Evolutionary conservation across 345 rosid genomes (phyloP), one percentile per base, ranked within the genome.

Genomic region (Noccaea caerulescens): DNA sequence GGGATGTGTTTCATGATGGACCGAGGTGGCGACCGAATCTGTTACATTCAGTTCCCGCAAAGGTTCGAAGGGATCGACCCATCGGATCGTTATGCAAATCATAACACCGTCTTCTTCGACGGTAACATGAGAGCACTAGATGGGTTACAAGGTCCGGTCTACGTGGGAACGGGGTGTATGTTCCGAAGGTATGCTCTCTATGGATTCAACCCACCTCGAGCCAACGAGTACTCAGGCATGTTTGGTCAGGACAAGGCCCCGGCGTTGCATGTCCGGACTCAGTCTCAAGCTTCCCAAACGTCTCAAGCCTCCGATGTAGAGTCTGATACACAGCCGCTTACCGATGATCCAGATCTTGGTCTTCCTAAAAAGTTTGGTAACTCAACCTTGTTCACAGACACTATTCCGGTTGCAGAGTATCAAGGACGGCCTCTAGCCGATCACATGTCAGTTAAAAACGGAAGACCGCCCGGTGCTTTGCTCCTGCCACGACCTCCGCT

Each of bases 1-100:
- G 98, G 96, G 14, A 90, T 92, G 87, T 92, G 98, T 73, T 92
- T 92, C 77, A 92, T 92, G 98, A 92, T 92, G 98, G 98, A 92
- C 67, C 93, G 98, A 2, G 97, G 98, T 0, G 98, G 98, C 5
- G 97, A 92, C 39, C 80, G 98, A 11, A 77, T 92, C 16, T 90
- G 98, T 81, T 92, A 87, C 83, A 82, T 92, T 38, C 98, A 92
- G 71, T 92, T 92, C 73, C 98, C 98, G 1, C 96, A 92, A 75
- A 70, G 98, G 70, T 92, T 92, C 27, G 98, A 92, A 84, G 98
- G 98, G 68, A 83, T 92, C n/a, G 98, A 92, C 69, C 98, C 98
- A 0, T 92, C 98, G 0, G 96, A 92, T 81, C 82, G 98, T 62
- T 89, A 92, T 53, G 96, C 98, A 39, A 92, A 92, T 71, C 98